Percentiles rank a stretch among this genome's conserved stretches.
phyloP scores from a whole-genome alignment of 768 basidiomycete genomes.

The Podaxis sp. region DNA sequence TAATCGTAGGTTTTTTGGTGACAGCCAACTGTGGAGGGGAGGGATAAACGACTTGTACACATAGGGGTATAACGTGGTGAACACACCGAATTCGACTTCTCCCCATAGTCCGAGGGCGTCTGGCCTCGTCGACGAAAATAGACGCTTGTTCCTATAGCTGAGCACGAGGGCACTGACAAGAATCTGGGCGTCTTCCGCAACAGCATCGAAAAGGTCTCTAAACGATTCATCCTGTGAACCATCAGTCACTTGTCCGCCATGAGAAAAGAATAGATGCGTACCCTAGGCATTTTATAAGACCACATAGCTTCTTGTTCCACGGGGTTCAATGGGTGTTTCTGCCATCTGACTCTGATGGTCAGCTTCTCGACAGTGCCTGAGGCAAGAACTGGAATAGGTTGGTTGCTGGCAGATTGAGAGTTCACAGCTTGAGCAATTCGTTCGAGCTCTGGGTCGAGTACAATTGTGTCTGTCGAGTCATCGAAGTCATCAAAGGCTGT shows the following conservation, averaged over 20 bases:
- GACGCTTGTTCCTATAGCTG: constrained; percentile 56
- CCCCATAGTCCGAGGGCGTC: constrained; percentile 65
- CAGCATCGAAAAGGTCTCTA: constrained; percentile 59
- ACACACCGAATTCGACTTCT: constrained; percentile 63
- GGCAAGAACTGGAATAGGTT: constrained; percentile 25
- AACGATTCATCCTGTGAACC: constrained; percentile 61
- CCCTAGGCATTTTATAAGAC: constrained; percentile 60
- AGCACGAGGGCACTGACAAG: constrained; percentile 55
- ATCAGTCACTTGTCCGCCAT: neutral
- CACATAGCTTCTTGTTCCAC: constrained; percentile 39
- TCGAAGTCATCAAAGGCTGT: constrained; percentile 29
- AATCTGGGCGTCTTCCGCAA: constrained; percentile 61
- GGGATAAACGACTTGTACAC: neutral
- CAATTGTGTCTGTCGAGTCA: constrained; percentile 37
- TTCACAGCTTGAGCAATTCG: constrained; percentile 46
- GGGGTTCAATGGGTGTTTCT: constrained; percentile 57
- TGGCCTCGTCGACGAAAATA: constrained; percentile 73
- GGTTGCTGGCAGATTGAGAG: constrained; percentile 21
- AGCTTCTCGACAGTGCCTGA: constrained; percentile 38
- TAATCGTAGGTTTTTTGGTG: constrained; percentile 64
- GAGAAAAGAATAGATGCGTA: constrained; percentile 27
- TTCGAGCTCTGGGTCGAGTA: constrained; percentile 63
- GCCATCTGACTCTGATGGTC: constrained; percentile 60
- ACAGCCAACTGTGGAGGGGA: constrained; percentile 60
- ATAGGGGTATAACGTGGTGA: constrained; percentile 8